Conservation (phyloP, 345 rosid genomes). For the Lenwebbia sp. region DNA sequence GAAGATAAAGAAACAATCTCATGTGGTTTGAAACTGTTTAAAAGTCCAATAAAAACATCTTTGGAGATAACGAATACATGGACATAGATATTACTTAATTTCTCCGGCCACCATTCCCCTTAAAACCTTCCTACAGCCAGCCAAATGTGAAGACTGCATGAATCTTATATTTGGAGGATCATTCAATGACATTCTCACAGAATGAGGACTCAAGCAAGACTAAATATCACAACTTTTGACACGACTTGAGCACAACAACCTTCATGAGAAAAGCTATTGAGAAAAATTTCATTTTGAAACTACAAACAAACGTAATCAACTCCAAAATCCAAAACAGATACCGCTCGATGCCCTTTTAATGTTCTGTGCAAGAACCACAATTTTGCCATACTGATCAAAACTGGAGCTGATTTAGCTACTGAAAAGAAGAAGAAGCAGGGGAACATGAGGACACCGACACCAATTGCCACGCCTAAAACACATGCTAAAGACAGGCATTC, state of each 20-base stretch:
- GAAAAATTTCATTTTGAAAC: background rate
- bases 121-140: background rate
- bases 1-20: background rate
- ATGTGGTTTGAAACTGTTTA: background rate
- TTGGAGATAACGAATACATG: background rate
- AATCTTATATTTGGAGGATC: background rate
- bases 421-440: background rate
- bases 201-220: background rate
- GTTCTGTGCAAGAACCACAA: background rate
- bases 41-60: background rate
- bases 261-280: background rate
- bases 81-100: background rate
- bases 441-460: background rate
- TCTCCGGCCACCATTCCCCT: background rate
- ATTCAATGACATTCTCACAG: background rate
- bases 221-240: background rate
- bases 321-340: background rate
- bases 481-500: background rate
- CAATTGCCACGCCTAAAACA: background rate
- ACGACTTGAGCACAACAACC: background rate
- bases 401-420: background rate
- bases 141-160: background rate
- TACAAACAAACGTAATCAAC: background rate
- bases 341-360: background rate
- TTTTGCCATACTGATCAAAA: background rate